These are phyloP conservation scores for Rhodofomes roseus DNA, from an alignment of 1,284 basidiomycete genomes.

Conservation along the genomic window DNA sequence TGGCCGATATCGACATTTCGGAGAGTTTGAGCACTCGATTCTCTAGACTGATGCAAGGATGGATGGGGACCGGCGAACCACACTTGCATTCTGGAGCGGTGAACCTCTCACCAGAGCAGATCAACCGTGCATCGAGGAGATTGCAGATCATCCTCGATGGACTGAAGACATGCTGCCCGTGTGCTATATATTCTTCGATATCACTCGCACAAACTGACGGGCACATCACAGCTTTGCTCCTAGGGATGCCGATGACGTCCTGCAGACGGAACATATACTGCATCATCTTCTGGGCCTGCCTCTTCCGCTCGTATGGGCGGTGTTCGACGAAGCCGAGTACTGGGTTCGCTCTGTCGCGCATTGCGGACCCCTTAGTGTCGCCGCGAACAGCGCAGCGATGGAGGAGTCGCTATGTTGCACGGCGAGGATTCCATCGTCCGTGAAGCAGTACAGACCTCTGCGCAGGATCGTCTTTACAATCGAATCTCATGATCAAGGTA, in stretches of 20 bases:
- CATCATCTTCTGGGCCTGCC: neutral
- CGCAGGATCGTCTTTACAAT: neutral
- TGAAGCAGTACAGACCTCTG: neutral
- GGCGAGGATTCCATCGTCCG: neutral
- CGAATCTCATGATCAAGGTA: neutral
- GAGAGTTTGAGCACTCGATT: neutral
- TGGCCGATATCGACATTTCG: neutral
- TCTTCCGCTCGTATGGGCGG: neutral
- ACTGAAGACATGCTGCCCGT: neutral
- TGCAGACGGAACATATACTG: neutral
- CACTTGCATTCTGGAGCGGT: too few species aligned
- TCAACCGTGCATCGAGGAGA: too few species aligned
- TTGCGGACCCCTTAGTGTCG: neutral
- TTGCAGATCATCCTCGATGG: neutral
- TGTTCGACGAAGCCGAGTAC: neutral
- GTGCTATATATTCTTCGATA: neutral
- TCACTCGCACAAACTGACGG: neutral
- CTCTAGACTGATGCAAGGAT: neutral
- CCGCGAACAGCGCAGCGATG: neutral
- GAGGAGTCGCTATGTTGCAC: neutral
- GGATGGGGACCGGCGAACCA: neutral
- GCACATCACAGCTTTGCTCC: neutral
- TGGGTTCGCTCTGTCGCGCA: neutral
- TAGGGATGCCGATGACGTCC: neutral
- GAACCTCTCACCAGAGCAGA: too few species aligned